phyloP scores from a whole-genome alignment of 2,329 filamentous ascomycete genomes.

The Aplosporella prunicola region DNA sequence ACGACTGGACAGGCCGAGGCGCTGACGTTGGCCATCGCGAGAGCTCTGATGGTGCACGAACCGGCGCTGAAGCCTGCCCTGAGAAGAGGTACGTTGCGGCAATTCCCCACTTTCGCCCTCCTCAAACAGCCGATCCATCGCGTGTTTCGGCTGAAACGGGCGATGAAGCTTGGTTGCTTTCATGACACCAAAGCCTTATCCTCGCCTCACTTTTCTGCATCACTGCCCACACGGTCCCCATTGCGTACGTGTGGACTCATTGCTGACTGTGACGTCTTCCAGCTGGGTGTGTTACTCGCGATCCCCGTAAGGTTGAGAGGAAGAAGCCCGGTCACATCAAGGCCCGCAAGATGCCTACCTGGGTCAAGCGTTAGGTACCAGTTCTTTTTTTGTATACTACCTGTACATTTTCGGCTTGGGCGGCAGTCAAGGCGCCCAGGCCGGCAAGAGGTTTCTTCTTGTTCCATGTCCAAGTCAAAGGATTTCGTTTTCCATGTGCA shows the following conservation, averaged over 20 bases:
- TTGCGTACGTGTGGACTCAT: conserved; percentile 2
- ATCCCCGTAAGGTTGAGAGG: conserved; percentile 86
- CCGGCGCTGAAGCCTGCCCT: conserved; percentile 80
- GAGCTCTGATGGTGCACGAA: conserved; percentile 83
- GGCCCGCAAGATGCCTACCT: conserved; percentile 94
- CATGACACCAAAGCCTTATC: background rate
- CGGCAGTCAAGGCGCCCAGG: too few species aligned
- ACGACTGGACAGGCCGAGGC: conserved; percentile 94
- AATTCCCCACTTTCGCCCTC: conserved; percentile 1
- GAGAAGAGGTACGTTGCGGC: conserved; percentile 68
- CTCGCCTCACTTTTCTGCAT: conserved; percentile 7
- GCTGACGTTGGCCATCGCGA: conserved; percentile 79
- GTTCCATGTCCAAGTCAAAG: too few species aligned
- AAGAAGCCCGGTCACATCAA: conserved; percentile 97
- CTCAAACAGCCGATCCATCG: too few species aligned
- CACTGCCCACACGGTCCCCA: conserved; percentile 3
- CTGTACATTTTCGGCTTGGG: conserved; percentile 7
- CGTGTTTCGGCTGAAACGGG: too few species aligned
- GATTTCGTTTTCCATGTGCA: too few species aligned
- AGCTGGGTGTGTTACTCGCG: conserved; percentile 90
- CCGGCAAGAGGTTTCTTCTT: too few species aligned
- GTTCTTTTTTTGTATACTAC: conserved; percentile 3
- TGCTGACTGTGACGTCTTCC: conserved; percentile 35
- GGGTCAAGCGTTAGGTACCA: conserved; percentile 79
- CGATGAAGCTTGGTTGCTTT: too few species aligned